Evolutionary conservation across 1,139 yeast genomes (phyloP).

Genomic region (Saccharomyces hybrid): DNA sequence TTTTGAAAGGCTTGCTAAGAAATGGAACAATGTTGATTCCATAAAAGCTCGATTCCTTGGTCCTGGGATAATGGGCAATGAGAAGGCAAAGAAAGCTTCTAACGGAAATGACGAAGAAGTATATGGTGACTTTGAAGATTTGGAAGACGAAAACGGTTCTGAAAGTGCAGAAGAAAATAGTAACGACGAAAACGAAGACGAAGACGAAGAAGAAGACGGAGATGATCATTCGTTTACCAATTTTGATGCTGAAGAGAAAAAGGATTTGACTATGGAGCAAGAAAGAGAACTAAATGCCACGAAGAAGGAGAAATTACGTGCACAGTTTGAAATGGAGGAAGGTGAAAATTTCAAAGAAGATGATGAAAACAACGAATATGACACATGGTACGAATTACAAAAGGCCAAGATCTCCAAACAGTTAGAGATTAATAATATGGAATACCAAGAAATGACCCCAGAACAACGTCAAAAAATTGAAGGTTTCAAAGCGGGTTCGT

Average conservation of each 20-base stretch:
- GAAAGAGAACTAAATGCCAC: constrained; percentile 77
- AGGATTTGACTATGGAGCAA: constrained; percentile 49
- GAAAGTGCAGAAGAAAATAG: constrained; percentile 18
- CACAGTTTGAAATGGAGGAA: constrained; percentile 89
- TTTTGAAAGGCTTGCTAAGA: constrained; percentile 43
- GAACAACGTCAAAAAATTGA: constrained; percentile 74
- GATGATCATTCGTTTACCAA: constrained; percentile 16
- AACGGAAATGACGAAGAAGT: constrained; percentile 46
- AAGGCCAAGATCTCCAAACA: constrained; percentile 97
- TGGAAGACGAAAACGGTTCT: constrained; percentile 42
- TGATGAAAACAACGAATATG: constrained; percentile 64
- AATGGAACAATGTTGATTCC: constrained; percentile 45
- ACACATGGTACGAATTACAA: constrained; percentile 96
- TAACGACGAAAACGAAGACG: constrained; percentile 19
- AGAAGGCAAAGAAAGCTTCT: constrained; percentile 32
- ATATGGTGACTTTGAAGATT: constrained; percentile 75
- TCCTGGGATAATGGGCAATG: constrained; percentile 48
- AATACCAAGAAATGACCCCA: constrained; percentile 63
- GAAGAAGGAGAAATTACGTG: constrained; percentile 77
- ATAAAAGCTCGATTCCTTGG: constrained; percentile 53
- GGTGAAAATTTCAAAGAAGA: constrained; percentile 70
- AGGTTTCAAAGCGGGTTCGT: constrained; percentile 90
- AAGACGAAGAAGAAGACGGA: constrained; percentile 14
- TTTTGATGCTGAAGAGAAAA: constrained; percentile 34
- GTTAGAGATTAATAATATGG: constrained; percentile 83